Percentiles rank a stretch among this genome's conserved stretches.
Conservation (phyloP, 306 rosid genomes). For the Castanea mollissima region DNA sequence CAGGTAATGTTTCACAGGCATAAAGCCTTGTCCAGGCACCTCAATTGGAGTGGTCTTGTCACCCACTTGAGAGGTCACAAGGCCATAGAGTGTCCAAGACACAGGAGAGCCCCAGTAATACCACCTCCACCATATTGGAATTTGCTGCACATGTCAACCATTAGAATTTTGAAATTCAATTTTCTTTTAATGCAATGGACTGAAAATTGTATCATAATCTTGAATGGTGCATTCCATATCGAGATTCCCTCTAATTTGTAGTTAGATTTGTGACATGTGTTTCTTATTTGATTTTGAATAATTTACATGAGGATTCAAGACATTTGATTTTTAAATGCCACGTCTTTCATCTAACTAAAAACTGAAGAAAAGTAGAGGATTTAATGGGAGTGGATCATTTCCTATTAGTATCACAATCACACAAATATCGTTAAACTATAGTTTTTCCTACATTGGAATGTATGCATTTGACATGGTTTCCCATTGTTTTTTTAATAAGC, state of each 20-base stretch:
- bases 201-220: neutral
- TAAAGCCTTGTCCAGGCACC: conserved; percentile 31
- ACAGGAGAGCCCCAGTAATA: conserved; percentile 53
- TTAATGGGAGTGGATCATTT: too few relatives aligned
- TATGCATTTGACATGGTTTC: neutral
- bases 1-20: conserved; percentile 38
- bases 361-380: too few relatives aligned
- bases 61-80: conserved; percentile 56
- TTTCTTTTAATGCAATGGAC: neutral
- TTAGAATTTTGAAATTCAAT: neutral
- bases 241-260: too few relatives aligned
- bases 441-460: neutral
- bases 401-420: neutral
- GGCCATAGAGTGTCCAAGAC: conserved; percentile 56
- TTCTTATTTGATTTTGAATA: too few relatives aligned
- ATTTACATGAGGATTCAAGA: too few relatives aligned
- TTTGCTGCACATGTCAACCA: conserved; percentile 37
- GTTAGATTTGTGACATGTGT: too few relatives aligned
- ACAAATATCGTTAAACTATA: neutral
- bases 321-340: too few relatives aligned
- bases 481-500: neutral
- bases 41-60: conserved; percentile 25
- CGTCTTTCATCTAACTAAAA: too few relatives aligned
- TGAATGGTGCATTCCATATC: neutral
- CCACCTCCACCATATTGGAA: conserved; percentile 73